Conservation (phyloP, 805 yeast species). For the Candida oleophila region DNA sequence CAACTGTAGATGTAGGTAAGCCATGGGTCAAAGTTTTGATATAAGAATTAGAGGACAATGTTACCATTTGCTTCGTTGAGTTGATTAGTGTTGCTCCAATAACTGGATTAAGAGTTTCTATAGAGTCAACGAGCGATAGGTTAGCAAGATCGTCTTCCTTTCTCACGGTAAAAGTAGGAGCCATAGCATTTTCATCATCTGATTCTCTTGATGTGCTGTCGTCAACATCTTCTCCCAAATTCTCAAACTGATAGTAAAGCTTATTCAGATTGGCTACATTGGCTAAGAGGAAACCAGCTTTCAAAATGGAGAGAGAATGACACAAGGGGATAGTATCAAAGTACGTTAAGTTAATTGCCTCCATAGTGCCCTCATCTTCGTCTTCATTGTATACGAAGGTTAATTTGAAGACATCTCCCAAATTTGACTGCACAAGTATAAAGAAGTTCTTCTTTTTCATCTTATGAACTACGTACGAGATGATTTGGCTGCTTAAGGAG, state of each 20-base stretch:
- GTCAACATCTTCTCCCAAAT: constrained; percentile 61
- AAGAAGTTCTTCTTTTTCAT: constrained; percentile 62
- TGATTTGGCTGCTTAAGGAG: constrained; percentile 47
- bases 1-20: constrained; percentile 58
- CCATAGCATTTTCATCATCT: constrained; percentile 6
- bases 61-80: constrained; percentile 18
- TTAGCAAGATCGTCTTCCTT: constrained; percentile 42
- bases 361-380: constrained; percentile 41
- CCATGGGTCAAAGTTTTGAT: constrained; percentile 56
- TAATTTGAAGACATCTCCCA: constrained; percentile 73
- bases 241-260: constrained; percentile 73
- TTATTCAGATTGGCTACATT: constrained; percentile 64
- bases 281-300: constrained; percentile 74
- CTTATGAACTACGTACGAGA: constrained; percentile 51
- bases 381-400: constrained; percentile 49
- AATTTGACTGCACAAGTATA: constrained; percentile 62
- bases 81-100: constrained; percentile 23
- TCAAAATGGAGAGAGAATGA: constrained; percentile 56
- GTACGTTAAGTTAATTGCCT: constrained; percentile 52
- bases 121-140: constrained; percentile 54
- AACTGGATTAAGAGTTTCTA: constrained; percentile 55
- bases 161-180: neutral
- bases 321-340: constrained; percentile 76
- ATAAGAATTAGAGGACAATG: constrained; percentile 42
- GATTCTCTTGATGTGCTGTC: constrained; percentile 2